Evolutionary conservation across 257 asterid species (phyloP).

Genomic region (Capsicum baccatum): DNA sequence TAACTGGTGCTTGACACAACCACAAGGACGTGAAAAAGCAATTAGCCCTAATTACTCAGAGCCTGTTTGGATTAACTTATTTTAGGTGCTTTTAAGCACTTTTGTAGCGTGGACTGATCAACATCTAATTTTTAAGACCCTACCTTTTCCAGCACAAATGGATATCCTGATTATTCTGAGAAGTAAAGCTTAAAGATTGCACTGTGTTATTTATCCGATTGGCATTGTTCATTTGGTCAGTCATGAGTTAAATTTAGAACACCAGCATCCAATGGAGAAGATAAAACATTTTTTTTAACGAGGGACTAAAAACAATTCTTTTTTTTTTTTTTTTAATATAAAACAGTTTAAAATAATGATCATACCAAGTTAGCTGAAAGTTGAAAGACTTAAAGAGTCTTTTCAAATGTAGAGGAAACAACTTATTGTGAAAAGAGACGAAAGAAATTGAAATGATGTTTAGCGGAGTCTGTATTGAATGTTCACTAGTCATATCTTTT

Average conservation of each 20-base stretch:
- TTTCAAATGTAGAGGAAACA: not conserved
- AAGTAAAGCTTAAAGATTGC: constrained; percentile 8
- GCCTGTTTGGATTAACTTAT: too few species aligned
- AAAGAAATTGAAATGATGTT: not conserved
- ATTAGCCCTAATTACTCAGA: constrained; percentile 3
- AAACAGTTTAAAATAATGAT: not conserved
- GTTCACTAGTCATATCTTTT: not conserved
- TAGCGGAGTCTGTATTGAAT: too few species aligned
- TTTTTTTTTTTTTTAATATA: not conserved
- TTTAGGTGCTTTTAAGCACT: too few species aligned
- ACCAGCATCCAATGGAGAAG: not conserved
- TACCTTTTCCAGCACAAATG: not conserved
- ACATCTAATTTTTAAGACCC: not conserved
- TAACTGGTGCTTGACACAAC: not conserved
- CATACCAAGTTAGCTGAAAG: too few species aligned
- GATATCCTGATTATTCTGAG: constrained; percentile 6
- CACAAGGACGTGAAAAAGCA: not conserved
- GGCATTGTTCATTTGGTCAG: not conserved
- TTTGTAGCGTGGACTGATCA: not conserved
- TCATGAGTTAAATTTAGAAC: constrained; percentile 2
- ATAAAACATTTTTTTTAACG: not conserved
- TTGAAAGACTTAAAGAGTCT: not conserved
- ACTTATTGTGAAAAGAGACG: not conserved
- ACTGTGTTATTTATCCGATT: not conserved
- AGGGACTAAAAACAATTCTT: too few species aligned